Percentiles rank a stretch among this genome's conserved stretches.
These are phyloP conservation scores for Lupinus albus DNA, from an alignment of 306 rosid species.

Conservation along the genomic window DNA sequence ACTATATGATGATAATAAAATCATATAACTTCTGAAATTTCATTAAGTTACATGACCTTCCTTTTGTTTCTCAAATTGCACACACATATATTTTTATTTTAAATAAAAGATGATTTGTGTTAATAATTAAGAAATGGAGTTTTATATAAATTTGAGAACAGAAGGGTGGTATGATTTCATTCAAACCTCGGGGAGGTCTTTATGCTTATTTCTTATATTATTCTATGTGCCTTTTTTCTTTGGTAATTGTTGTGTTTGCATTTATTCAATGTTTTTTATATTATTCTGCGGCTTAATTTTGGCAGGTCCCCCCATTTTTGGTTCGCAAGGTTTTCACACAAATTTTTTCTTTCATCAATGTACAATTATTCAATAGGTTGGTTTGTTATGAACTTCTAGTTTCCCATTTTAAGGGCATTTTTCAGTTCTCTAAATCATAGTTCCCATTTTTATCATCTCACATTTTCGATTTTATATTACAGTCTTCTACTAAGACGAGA, in stretches of 20 bases:
- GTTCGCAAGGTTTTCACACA: slow-evolving; percentile 93
- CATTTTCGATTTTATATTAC: slow-evolving; percentile 23
- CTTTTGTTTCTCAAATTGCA: slow-evolving; percentile 22
- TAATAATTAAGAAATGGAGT: not conserved
- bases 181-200: slow-evolving; percentile 9
- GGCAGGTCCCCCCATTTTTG: slow-evolving; percentile 58
- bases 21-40: slow-evolving; percentile 14
- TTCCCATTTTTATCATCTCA: slow-evolving; percentile 11
- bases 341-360: slow-evolving; percentile 80
- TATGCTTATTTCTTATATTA: slow-evolving; percentile 10
- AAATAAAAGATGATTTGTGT: slow-evolving; percentile 1
- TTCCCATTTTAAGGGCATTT: slow-evolving; percentile 11
- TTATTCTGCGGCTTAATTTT: slow-evolving; percentile 5
- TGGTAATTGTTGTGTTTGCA: slow-evolving; percentile 24
- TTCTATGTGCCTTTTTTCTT: slow-evolving; percentile 11
- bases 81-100: slow-evolving; percentile 9
- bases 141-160: slow-evolving; percentile 10
- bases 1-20: slow-evolving; percentile 25
- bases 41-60: not conserved
- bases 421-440: slow-evolving; percentile 8
- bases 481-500: slow-evolving; percentile 49
- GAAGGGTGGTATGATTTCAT: slow-evolving; percentile 12
- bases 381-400: slow-evolving; percentile 31
- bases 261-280: not conserved
- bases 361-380: slow-evolving; percentile 90